Evolutionary conservation across 129 eudicot genomes (phyloP).

Genomic region (Silybum marianum): DNA sequence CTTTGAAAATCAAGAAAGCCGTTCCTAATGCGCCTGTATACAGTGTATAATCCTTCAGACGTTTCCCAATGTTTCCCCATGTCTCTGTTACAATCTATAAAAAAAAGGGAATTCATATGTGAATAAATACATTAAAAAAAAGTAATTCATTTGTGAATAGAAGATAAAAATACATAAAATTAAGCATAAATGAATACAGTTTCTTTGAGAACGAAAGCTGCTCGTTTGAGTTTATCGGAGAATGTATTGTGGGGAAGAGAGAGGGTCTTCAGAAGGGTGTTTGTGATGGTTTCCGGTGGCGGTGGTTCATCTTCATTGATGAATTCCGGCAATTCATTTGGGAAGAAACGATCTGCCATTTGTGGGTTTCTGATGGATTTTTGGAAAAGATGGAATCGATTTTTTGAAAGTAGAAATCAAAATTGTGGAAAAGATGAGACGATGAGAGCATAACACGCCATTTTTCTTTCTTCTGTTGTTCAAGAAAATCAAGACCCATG

Average conservation of each 20-base stretch:
- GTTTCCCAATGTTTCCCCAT: constrained; percentile 53
- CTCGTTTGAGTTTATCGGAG: constrained; percentile 47
- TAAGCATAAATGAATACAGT: constrained; percentile 32
- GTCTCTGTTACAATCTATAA: constrained; percentile 76
- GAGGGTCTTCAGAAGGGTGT: constrained; percentile 51
- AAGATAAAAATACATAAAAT: neutral
- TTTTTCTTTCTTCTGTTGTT: neutral
- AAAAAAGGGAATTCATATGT: neutral
- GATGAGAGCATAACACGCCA: constrained; percentile 2
- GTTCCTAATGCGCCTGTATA: constrained; percentile 89
- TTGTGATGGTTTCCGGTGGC: constrained; percentile 23
- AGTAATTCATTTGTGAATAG: neutral
- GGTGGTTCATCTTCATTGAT: constrained; percentile 28
- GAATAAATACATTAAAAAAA: neutral
- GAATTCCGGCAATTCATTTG: constrained; percentile 64
- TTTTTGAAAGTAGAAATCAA: neutral
- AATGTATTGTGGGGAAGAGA: constrained; percentile 51
- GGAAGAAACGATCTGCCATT: constrained; percentile 90
- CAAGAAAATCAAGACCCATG: neutral
- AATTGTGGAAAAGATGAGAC: neutral
- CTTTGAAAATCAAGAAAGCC: constrained; percentile 70
- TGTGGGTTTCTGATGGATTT: neutral
- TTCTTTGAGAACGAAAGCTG: constrained; percentile 65
- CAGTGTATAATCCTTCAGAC: constrained; percentile 61
- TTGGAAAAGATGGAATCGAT: neutral